Evolutionary conservation across 352 stramenopile genomes (phyloP), one percentile per base, ranked within the genome.

Genomic region (Pythium vanterpoolii): DNA sequence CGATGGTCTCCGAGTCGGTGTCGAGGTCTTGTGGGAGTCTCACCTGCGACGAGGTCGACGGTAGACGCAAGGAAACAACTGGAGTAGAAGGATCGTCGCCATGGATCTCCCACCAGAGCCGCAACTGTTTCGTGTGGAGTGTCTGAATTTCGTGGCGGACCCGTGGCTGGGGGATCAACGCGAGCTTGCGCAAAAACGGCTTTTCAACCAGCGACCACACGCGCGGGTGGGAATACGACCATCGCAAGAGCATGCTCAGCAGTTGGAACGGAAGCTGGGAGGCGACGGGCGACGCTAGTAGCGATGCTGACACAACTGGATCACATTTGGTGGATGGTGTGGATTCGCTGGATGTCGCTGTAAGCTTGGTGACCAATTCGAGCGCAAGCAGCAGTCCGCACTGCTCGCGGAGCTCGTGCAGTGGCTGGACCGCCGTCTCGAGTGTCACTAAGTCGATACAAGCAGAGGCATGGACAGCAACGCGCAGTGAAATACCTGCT

Each of bases 201-300:
- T 68, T 77, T 0, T 43, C 54, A 7, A 87, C 59, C 3, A 66
- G 54, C 8, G 54, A 53, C 5, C 79, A 33, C 33, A 90, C 54
- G 5, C 51, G 23, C 13, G 81, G 82, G 40, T 90, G 79, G 57
- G 83, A 94, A 54, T 85, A 78, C 30, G 76, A 87, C 82, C 83
- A 90, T 6, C 82, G 77, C 19, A 94, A 46, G 5, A 88, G 47
- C 18, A 92, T 72, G 26, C 87, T 24, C 30, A 90, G 27, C 1
- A 91, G 42, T 44, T 94, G 84, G 62, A 94, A 90, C 23, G 84
- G 78, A 16, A 91, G 27, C n/a, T 62, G 55, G 43, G 43, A 43
- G 62, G 65, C 26, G 65, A 27, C 69, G 1, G 66, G 73, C 18
- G 66, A 53, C 46, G 83, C 73, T 54, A 87, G 73, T 5, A 60